Evolutionary conservation across 2,329 filamentous ascomycete species (phyloP), one percentile per base, ranked within the genome.

Genomic region (Pseudogymnoascus sp.): DNA sequence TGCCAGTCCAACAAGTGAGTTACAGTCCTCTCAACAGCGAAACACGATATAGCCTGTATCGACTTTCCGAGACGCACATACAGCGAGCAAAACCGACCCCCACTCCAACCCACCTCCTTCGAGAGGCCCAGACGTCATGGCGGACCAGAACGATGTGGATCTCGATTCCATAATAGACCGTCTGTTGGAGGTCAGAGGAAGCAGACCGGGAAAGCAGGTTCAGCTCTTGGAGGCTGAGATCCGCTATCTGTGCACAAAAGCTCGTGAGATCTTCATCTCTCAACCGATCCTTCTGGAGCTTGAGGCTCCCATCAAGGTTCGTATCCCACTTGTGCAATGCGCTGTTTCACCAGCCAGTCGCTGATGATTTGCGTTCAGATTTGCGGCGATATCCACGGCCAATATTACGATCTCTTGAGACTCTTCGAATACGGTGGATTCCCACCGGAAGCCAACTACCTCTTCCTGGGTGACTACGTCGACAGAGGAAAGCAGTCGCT

Each of bases 161-260:
- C 85, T 99, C 81, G 95, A 99, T 80, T 97, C 93, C 74, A 96
- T 97, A 87, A 97, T 99, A 83, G 93, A 97, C 79, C 88, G 95
- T 79, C 86, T 99, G 74, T 84, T 97, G 75, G 95, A 99, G 81
- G 95, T 97, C 75, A 89, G 95, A 80, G 95, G 93, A 76, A 97
- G 93, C 84, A 88, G 95, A 75, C 95, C 95, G 63, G 95, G 95
- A 73, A 99, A 99, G 83, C 95, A 97, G 80, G 95, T 99, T 62
- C 93, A 97, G 81, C 86, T 99, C 70, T 83, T 96, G 69, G 95
- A 99, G 79, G 88, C 91, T 65, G 95, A 97, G 81, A 99, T 99
- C 71, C 89, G 93, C 75, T 96, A 87, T 79, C 86, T 99, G 69
- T 99, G 95, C 86, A 97, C 93, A 76, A 97, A 97, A 83, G 93